phyloP scores from a whole-genome alignment of 345 rosid species.

The Balakata baccata region DNA sequence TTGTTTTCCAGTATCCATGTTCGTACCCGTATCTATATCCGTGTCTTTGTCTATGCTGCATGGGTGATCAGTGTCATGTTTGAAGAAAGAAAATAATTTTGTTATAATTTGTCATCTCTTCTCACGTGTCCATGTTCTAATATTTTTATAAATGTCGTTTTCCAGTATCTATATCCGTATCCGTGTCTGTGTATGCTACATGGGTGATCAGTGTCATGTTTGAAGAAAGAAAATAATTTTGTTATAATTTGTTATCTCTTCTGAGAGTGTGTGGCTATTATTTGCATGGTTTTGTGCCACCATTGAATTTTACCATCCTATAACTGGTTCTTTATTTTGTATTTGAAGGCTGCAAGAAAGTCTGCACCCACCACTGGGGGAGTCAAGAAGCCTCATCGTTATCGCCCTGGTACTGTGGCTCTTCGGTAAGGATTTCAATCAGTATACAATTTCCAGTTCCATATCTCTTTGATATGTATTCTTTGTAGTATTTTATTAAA shows the following conservation, averaged over 20 bases:
- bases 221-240: neutral
- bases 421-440: conserved; percentile 30
- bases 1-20: too few species aligned
- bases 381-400: conserved; percentile 61
- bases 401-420: conserved; percentile 58
- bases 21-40: too few species aligned
- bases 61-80: neutral
- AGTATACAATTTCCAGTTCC: neutral
- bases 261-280: neutral
- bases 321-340: neutral
- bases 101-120: neutral
- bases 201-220: neutral
- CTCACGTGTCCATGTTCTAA: too few species aligned
- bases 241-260: neutral
- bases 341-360: conserved; percentile 51
- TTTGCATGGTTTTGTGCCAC: neutral
- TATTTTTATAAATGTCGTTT: too few species aligned
- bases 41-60: too few species aligned
- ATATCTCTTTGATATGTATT: too few species aligned
- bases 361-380: conserved; percentile 64
- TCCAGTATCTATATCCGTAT: too few species aligned
- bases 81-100: neutral
- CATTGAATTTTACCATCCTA: neutral
- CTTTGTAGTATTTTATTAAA: neutral
- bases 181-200: too few species aligned